Percentiles rank a stretch among this genome's conserved stretches.
Evolutionary conservation across 192 early-diverging fungal species (phyloP).

Genomic region (Backusella morwellensis): DNA sequence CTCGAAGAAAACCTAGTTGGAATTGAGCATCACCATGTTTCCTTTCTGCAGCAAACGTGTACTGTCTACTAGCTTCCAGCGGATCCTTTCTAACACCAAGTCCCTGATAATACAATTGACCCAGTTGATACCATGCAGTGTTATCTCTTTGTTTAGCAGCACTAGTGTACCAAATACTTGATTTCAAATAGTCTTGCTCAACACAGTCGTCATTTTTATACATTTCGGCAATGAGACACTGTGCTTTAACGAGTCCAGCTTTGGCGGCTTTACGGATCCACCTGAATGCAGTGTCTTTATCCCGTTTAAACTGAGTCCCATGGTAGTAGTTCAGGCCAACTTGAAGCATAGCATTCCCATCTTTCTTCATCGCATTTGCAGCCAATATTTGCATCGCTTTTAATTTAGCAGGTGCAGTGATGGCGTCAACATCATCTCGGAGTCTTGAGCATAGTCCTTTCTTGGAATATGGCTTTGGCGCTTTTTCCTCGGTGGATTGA

Average conservation of each 20-base stretch:
- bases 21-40: not conserved
- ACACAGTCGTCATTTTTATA: not conserved
- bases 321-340: not conserved
- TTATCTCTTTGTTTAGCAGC: not conserved
- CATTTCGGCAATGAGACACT: not conserved
- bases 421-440: not conserved
- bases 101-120: not conserved
- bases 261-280: not conserved
- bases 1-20: not conserved
- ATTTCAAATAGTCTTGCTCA: not conserved
- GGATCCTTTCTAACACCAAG: not conserved
- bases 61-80: not conserved
- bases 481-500: not conserved
- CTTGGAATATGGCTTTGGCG: not conserved
- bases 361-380: not conserved
- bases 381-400: not conserved
- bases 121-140: not conserved
- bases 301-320: not conserved
- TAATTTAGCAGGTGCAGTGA: not conserved
- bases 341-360: not conserved
- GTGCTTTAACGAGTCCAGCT: not conserved
- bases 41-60: not conserved
- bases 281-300: not conserved
- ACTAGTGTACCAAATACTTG: not conserved
- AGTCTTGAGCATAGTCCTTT: not conserved